phyloP scores from a whole-genome alignment of 371 early-diverging fungal species.

The Mucor mucedo region DNA sequence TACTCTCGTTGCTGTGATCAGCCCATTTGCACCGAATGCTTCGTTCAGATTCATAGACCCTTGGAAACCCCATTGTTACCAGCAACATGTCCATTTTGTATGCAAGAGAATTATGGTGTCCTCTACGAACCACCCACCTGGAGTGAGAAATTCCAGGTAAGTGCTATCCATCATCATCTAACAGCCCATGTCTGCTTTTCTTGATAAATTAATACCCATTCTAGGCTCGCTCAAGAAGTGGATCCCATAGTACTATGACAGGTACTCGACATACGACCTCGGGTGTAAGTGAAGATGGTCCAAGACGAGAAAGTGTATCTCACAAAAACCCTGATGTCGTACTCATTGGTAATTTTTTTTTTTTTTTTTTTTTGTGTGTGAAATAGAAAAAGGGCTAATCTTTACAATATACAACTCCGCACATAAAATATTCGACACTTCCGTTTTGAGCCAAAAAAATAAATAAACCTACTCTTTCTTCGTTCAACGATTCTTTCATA shows the following conservation, averaged over 20 bases:
- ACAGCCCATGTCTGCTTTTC: too few relatives aligned
- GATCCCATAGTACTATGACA: constrained; percentile 34
- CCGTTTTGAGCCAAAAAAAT: too few relatives aligned
- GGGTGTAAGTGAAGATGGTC: constrained; percentile 33
- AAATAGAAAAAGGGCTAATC: too few relatives aligned
- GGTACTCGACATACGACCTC: constrained; percentile 52
- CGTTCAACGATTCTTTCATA: too few relatives aligned
- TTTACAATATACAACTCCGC: too few relatives aligned
- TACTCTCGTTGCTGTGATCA: constrained; percentile 93
- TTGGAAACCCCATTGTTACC: constrained; percentile 58
- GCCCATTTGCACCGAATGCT: constrained; percentile 95
- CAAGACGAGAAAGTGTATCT: constrained; percentile 63
- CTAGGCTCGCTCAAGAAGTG: constrained; percentile 30
- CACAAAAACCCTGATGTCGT: constrained; percentile 73
- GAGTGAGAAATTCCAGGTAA: constrained; percentile 41
- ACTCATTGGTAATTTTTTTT: constrained; percentile 62
- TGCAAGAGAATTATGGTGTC: constrained; percentile 84
- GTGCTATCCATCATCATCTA: too few relatives aligned
- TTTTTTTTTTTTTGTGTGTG: too few relatives aligned
- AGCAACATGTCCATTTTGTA: constrained; percentile 89
- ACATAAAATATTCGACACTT: too few relatives aligned
- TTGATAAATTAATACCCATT: background rate
- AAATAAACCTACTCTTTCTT: too few relatives aligned
- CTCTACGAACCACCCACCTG: constrained; percentile 67
- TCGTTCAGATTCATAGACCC: constrained; percentile 89